Conservation (phyloP, 768 basidiomycete genomes). For the Lentinula sp. region DNA sequence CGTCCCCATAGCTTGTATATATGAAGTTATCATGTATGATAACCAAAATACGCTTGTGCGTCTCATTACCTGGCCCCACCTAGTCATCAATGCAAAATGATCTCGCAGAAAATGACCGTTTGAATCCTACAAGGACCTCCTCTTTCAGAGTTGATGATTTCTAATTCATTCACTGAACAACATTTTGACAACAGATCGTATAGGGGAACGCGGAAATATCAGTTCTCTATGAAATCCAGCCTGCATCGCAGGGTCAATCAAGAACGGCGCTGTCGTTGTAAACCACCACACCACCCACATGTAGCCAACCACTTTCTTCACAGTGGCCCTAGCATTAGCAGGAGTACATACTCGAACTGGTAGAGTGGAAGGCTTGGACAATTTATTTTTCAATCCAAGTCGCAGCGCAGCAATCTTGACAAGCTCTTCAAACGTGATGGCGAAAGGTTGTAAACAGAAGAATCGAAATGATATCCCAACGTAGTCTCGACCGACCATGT, state of each 20-base stretch:
- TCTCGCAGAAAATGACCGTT: no score
- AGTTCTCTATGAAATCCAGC: neutral
- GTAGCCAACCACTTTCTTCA: neutral
- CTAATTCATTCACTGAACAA: neutral
- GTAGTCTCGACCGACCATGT: constrained; percentile 14
- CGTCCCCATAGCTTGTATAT: no score
- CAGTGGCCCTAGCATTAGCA: neutral
- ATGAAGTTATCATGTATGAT: no score
- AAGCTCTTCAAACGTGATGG: constrained; percentile 23
- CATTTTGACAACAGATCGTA: neutral
- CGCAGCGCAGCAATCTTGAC: constrained; percentile 13
- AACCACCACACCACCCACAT: neutral
- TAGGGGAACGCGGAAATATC: neutral
- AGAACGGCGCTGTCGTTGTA: neutral
- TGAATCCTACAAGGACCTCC: no score
- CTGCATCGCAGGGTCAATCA: neutral
- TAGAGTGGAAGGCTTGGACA: neutral
- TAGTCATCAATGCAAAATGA: no score
- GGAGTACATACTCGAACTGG: neutral
- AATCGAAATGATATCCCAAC: constrained; percentile 18
- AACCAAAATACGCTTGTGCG: no score
- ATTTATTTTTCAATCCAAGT: neutral
- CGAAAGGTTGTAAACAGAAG: constrained; percentile 23
- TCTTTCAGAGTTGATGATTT: no score
- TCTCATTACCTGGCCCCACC: no score